A percentile compares a stretch with the other conserved stretches of the same genome.
phyloP scores from a whole-genome alignment of 495 filamentous ascomycete species.

The Apodospora peruviana region DNA sequence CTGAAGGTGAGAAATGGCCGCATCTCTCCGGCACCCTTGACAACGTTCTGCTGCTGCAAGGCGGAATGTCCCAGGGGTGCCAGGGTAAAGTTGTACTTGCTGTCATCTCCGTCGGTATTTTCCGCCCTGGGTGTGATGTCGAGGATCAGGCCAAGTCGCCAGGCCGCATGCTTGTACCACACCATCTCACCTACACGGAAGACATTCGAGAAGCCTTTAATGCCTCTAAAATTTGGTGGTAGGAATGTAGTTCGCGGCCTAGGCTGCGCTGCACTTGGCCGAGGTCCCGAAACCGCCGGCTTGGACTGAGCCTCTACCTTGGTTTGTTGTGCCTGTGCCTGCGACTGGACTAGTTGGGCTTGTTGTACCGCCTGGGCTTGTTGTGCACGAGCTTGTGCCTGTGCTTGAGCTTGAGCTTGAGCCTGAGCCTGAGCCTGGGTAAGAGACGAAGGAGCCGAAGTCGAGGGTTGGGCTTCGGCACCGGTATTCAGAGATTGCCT shows the following conservation, averaged over 20 bases:
- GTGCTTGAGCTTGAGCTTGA: slow-evolving; percentile 7
- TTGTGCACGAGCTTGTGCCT: slow-evolving; percentile 3
- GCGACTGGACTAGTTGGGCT: slow-evolving; percentile 1
- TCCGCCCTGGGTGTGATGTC: slow-evolving; percentile 10
- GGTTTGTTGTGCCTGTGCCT: slow-evolving; percentile 1
- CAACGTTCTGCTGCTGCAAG: slow-evolving; percentile 14
- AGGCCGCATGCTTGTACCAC: slow-evolving; percentile 35
- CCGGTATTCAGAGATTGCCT: neutral
- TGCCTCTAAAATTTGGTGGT: slow-evolving; percentile 11
- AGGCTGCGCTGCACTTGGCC: neutral
- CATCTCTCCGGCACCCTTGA: slow-evolving; percentile 30
- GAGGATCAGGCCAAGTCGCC: slow-evolving; percentile 34
- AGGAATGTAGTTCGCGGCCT: slow-evolving; percentile 1
- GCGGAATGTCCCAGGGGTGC: slow-evolving; percentile 23
- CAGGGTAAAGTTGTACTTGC: slow-evolving; percentile 15
- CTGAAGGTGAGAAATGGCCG: slow-evolving; percentile 44
- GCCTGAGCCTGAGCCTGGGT: slow-evolving; percentile 2
- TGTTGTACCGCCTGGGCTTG: slow-evolving; percentile 4
- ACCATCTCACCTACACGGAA: slow-evolving; percentile 39
- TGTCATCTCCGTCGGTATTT: slow-evolving; percentile 9
- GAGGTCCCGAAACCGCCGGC: neutral
- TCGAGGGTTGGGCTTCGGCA: neutral
- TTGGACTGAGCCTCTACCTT: slow-evolving; percentile 2
- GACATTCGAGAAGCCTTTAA: slow-evolving; percentile 22
- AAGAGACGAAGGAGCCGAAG: neutral